Evolutionary conservation across 495 filamentous ascomycete species (phyloP).

Genomic region (Letharia columbiana): DNA sequence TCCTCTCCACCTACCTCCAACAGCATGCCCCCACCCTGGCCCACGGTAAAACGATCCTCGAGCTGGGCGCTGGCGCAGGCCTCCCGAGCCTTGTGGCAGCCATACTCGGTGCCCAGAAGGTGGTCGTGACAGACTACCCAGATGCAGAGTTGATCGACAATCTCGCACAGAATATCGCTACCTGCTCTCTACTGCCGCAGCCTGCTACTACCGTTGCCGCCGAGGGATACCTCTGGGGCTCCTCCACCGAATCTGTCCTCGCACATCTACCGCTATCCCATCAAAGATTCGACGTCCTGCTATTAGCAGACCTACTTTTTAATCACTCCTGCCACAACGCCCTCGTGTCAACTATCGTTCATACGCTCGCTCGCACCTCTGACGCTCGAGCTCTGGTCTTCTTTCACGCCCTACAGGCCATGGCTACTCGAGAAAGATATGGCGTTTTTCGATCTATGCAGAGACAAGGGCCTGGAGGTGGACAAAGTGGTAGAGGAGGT

Average conservation of each 20-base stretch:
- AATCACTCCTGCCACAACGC: constrained; percentile 76
- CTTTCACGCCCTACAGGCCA: constrained; percentile 89
- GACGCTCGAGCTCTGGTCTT: constrained; percentile 68
- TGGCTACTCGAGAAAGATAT: constrained; percentile 81
- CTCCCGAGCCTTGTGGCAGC: constrained; percentile 73
- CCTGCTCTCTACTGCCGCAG: constrained; percentile 29
- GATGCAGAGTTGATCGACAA: constrained; percentile 72
- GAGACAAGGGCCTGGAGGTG: constrained; percentile 58
- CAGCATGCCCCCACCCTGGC: constrained; percentile 48
- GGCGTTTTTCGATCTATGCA: constrained; percentile 70
- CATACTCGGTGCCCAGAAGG: constrained; percentile 54
- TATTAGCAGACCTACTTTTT: constrained; percentile 84
- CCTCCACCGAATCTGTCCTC: constrained; percentile 43
- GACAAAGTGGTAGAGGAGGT: constrained; percentile 71
- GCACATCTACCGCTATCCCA: constrained; percentile 15
- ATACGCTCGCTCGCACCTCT: constrained; percentile 47
- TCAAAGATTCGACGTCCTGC: constrained; percentile 62
- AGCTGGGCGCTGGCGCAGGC: constrained; percentile 84
- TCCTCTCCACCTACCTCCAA: constrained; percentile 70
- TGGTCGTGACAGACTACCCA: constrained; percentile 83
- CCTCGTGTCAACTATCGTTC: constrained; percentile 59
- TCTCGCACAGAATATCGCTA: constrained; percentile 60
- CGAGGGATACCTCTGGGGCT: constrained; percentile 78
- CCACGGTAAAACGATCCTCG: constrained; percentile 57
- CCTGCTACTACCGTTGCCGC: constrained; percentile 27